These are phyloP conservation scores for Capronia coronata DNA, from an alignment of 2,329 filamentous ascomycete genomes.

Conservation along the genomic window DNA sequence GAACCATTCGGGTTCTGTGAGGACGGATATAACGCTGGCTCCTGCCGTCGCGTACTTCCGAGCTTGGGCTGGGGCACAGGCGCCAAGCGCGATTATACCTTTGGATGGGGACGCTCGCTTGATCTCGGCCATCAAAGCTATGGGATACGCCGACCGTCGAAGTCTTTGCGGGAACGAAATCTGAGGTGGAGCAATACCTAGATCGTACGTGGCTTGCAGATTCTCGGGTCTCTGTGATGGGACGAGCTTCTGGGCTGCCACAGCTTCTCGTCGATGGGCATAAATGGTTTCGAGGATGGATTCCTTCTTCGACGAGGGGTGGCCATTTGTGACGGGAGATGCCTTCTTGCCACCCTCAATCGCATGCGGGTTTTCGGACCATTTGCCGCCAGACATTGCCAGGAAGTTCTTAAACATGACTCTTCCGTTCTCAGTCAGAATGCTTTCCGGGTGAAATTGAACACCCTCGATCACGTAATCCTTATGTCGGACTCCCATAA, in stretches of 20 bases:
- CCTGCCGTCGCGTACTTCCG: slow-evolving; percentile 87
- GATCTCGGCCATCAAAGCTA: slow-evolving; percentile 95
- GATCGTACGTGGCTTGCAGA: slow-evolving; percentile 76
- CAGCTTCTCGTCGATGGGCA: slow-evolving; percentile 65
- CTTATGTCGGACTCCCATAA: slow-evolving; percentile 96
- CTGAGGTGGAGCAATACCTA: slow-evolving; percentile 76
- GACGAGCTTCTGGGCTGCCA: slow-evolving; percentile 73
- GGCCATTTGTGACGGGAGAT: slow-evolving; percentile 27
- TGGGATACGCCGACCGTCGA: slow-evolving; percentile 72
- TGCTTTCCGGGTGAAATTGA: slow-evolving; percentile 97
- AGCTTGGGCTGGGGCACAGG: slow-evolving; percentile 84
- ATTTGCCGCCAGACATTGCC: slow-evolving; percentile 79
- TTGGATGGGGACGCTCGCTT: slow-evolving; percentile 96
- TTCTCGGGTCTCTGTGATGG: slow-evolving; percentile 79
- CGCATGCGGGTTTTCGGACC: slow-evolving; percentile 43
- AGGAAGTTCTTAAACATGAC: slow-evolving; percentile 91
- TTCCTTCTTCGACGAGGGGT: slow-evolving; percentile 52
- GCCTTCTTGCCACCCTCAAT: slow-evolving; percentile 21
- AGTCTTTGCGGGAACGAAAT: slow-evolving; percentile 74
- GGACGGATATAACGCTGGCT: slow-evolving; percentile 94
- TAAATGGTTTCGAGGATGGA: slow-evolving; percentile 93
- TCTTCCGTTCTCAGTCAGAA: slow-evolving; percentile 81
- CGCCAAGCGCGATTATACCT: slow-evolving; percentile 80
- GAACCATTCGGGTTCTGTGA: slow-evolving; percentile 98
- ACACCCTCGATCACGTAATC: slow-evolving; percentile 88